Conservation (phyloP, 257 asterid genomes). For the Oldenlandia corymbosa region DNA sequence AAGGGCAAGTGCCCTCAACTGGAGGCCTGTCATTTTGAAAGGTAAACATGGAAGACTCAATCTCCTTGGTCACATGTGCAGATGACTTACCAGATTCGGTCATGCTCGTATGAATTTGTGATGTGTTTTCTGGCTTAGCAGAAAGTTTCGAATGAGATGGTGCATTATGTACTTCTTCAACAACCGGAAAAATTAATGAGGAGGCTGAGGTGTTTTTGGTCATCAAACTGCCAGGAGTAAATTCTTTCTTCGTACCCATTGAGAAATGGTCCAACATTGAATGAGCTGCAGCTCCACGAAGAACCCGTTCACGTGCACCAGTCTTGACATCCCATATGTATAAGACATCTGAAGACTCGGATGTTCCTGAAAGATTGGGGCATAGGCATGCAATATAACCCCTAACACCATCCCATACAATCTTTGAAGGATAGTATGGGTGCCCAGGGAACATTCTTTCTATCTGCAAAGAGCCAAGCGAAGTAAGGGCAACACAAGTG, state of each 20-base stretch:
- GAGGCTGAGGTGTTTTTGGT: conserved; percentile 77
- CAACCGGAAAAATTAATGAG: conserved; percentile 52
- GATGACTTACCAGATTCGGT: conserved; percentile 22
- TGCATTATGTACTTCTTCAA: conserved; percentile 46
- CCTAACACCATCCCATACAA: conserved; percentile 84
- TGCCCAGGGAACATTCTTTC: conserved; percentile 97
- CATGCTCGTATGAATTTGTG: conserved; percentile 24
- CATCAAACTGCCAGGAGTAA: conserved; percentile 31
- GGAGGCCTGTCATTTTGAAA: conserved; percentile 53
- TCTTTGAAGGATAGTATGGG: conserved; percentile 65
- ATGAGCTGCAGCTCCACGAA: conserved; percentile 89
- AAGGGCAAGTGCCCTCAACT: conserved; percentile 77
- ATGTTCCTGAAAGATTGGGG: conserved; percentile 51
- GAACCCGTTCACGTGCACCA: conserved; percentile 94
- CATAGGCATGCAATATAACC: conserved; percentile 89
- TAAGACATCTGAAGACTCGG: conserved; percentile 60
- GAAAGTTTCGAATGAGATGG: conserved; percentile 32
- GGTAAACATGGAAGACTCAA: conserved; percentile 27
- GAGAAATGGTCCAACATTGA: conserved; percentile 92
- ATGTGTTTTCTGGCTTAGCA: conserved; percentile 30
- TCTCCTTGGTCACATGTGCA: conserved; percentile 28
- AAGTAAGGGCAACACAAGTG: conserved; percentile 65
- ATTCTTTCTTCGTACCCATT: conserved; percentile 34
- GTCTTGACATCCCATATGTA: conserved; percentile 96
- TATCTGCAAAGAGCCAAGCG: conserved; percentile 74